phyloP scores from a whole-genome alignment of 108 stramenopile genomes.

The Fragilariopsis cylindrus region DNA sequence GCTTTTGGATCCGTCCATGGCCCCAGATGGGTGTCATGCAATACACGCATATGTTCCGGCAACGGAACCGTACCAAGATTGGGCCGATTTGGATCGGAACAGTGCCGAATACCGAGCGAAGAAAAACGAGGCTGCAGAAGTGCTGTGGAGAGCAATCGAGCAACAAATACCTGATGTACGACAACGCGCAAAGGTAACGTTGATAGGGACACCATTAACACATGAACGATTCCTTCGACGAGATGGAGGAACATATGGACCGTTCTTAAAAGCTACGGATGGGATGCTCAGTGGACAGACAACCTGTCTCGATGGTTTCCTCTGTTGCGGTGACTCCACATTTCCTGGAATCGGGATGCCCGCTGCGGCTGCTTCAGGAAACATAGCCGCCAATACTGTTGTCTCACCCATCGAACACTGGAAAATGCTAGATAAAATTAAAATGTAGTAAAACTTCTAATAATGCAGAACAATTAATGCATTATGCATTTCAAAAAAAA shows the following conservation, averaged over 20 bases:
- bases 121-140: slow-evolving; percentile 78
- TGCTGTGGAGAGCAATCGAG: slow-evolving; percentile 87
- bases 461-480: slow-evolving; percentile 12
- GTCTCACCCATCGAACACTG: slow-evolving; percentile 48
- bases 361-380: slow-evolving; percentile 78
- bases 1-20: slow-evolving; percentile 80
- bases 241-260: slow-evolving; percentile 82
- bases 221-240: slow-evolving; percentile 85
- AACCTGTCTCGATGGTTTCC: slow-evolving; percentile 57
- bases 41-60: slow-evolving; percentile 91
- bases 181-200: slow-evolving; percentile 61
- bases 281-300: slow-evolving; percentile 60
- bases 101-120: slow-evolving; percentile 71
- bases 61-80: slow-evolving; percentile 75
- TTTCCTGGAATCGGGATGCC: slow-evolving; percentile 81
- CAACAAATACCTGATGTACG: slow-evolving; percentile 86
- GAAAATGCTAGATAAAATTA: slow-evolving; percentile 54
- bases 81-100: slow-evolving; percentile 63
- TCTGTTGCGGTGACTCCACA: slow-evolving; percentile 66
- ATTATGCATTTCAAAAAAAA: too few relatives aligned
- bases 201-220: slow-evolving; percentile 85
- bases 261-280: slow-evolving; percentile 57
- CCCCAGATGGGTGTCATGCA: slow-evolving; percentile 88
- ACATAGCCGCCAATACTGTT: slow-evolving; percentile 82
- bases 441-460: slow-evolving; percentile 52